Conservation (phyloP, 2,329 filamentous ascomycete genomes). For the Dactylellina parvicollis region DNA sequence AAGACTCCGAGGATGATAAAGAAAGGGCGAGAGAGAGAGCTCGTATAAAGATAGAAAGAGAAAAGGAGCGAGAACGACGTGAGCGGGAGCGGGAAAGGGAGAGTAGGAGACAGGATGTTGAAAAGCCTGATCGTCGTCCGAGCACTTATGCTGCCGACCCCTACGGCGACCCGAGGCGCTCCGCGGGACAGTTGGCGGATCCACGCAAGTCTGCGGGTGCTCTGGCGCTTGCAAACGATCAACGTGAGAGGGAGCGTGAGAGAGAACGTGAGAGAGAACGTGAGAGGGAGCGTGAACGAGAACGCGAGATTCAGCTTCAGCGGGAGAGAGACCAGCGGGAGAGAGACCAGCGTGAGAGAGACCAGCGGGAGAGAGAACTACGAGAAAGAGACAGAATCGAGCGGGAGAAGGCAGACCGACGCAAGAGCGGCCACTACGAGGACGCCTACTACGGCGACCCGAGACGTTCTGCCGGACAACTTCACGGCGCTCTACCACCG, state of each 20-base stretch:
- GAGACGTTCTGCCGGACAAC: constrained; percentile 43
- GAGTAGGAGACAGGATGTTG: constrained; percentile 1
- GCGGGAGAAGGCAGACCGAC: constrained; percentile 37
- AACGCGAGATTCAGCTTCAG: constrained; percentile 6
- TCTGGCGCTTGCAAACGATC: constrained; percentile 14
- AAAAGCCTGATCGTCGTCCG: constrained; percentile 21
- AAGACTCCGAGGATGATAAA: constrained; percentile 37
- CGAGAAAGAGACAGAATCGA: constrained; percentile 13
- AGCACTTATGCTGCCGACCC: constrained; percentile 19
- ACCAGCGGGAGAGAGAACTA: not conserved
- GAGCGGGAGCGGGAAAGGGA: constrained; percentile 25
- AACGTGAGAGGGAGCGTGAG: constrained; percentile 19
- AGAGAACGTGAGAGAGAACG: constrained; percentile 2
- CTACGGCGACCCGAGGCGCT: constrained; percentile 46
- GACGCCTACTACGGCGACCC: constrained; percentile 39
- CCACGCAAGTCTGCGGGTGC: constrained; percentile 40
- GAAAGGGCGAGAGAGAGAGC: constrained; percentile 20
- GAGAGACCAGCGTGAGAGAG: constrained; percentile 8
- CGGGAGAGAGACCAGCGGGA: constrained; percentile 9
- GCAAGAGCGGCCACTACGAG: constrained; percentile 34
- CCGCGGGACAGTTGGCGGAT: constrained; percentile 44
- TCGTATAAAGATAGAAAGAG: constrained; percentile 14
- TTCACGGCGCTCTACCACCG: constrained; percentile 28
- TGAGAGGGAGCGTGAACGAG: not conserved
- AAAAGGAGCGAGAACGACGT: constrained; percentile 4